These are phyloP conservation scores for Arthromyces matolae DNA, from an alignment of 768 basidiomycete species.

Conservation along the genomic window DNA sequence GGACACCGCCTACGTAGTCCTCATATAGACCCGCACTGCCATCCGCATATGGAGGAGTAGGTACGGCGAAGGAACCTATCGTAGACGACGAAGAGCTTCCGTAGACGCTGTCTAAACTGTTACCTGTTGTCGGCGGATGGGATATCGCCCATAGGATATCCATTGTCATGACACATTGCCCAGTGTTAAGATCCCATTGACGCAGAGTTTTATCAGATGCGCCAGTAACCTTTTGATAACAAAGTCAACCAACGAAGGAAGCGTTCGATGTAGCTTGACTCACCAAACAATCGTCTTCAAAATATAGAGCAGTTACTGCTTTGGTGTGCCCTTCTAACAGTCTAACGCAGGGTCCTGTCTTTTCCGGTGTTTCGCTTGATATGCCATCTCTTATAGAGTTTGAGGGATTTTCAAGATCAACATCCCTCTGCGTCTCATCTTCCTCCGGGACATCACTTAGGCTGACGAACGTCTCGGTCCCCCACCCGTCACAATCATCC, in stretches of 20 bases:
- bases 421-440: constrained; percentile 48
- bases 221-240: constrained; percentile 76
- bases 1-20: constrained; percentile 95
- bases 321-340: constrained; percentile 89
- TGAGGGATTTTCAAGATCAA: constrained; percentile 33
- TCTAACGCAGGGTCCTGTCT: constrained; percentile 62
- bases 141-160: constrained; percentile 99
- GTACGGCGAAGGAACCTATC: constrained; percentile 72
- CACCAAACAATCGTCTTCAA: constrained; percentile 92
- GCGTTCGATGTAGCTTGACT: constrained; percentile 23
- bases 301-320: constrained; percentile 89
- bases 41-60: constrained; percentile 84
- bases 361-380: constrained; percentile 32
- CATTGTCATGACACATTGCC: constrained; percentile 99
- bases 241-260: constrained; percentile 14
- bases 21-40: constrained; percentile 94
- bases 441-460: constrained; percentile 66
- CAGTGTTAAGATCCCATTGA: constrained; percentile 96
- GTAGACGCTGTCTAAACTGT: constrained; percentile 50
- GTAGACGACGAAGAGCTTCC: constrained; percentile 43
- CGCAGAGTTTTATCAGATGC: constrained; percentile 97
- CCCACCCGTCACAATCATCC: constrained; percentile 61
- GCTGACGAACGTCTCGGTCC: constrained; percentile 49
- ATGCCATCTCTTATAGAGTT: constrained; percentile 39
- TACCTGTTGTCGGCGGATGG: constrained; percentile 59